Evolutionary conservation across 2,329 filamentous ascomycete genomes (phyloP), one percentile per base, ranked within the genome.

Genomic region (Neonectria neomacrospora): DNA sequence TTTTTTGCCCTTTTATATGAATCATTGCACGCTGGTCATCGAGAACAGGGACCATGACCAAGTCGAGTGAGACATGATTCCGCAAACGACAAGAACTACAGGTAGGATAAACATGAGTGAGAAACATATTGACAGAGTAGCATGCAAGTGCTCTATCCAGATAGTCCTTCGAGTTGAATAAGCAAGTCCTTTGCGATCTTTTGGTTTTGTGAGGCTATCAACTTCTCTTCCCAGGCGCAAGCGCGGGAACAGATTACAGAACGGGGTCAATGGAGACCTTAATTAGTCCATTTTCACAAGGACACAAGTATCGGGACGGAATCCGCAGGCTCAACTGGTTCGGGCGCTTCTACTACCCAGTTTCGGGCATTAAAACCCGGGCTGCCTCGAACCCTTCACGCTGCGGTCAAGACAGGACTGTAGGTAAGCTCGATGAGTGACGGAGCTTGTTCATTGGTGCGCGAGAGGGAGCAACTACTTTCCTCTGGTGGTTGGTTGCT

Each of bases 271-370:
- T 6, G 7, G 34, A 37, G 34, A 9, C 28, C 6, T 30, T 3
- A 3, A 37, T 6, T 3, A 16, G 34, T 30, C 28, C 7, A 6
- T 37, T 2, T 16, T 8, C 34, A 37, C 2, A 37, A n/a, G 14
- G 6, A 7, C n/a, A 32, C 20, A 50, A 32, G 26, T 32, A 32
- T 50, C 26, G 47, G 47, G n/a, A 50, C n/a, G 18, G 10, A 32
- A 50, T n/a, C 47, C 47, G 47, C 18, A 14, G 28, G n/a, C 47
- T 50, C 32, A 20, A 30, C 26, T 48, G 12, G 16, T 32, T 30
- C 16, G 45, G 45, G 45, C 20, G 23, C 26, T 20, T 50, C 11
- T 32, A 10, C 16, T 12, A 10, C 18, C 10, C 16, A 18, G n/a
- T 11, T 32, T 22, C 28, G 23, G 47, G 47, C n/a, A 30, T n/a